Conservation (phyloP, 2,329 filamentous ascomycete genomes). For the Hypoxylon sp. region DNA sequence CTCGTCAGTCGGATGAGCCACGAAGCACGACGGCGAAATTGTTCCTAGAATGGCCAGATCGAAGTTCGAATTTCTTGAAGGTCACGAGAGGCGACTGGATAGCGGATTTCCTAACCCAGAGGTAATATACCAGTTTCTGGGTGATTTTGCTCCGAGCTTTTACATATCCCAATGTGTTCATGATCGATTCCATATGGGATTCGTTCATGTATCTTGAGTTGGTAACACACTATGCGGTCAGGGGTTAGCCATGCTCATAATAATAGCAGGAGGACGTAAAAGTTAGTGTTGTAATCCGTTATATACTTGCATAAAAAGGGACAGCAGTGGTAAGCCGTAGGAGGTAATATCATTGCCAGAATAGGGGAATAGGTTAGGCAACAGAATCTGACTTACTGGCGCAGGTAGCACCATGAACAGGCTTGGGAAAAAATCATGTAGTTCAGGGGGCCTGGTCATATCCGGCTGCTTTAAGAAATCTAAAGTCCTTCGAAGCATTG, state of each 20-base stretch:
- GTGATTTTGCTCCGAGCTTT: slow-evolving; percentile 77
- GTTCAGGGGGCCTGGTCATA: slow-evolving; percentile 37
- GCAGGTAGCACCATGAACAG: slow-evolving; percentile 92
- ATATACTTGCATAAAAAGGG: too few relatives aligned
- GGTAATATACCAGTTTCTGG: slow-evolving; percentile 86
- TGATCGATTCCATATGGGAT: slow-evolving; percentile 74
- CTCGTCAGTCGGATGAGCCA: slow-evolving; percentile 40
- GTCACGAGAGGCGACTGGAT: slow-evolving; percentile 43
- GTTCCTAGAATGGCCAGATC: slow-evolving; percentile 81
- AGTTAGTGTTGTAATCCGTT: background rate
- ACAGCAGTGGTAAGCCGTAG: background rate
- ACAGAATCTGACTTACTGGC: slow-evolving; percentile 57
- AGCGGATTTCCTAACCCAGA: slow-evolving; percentile 73
- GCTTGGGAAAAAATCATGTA: slow-evolving; percentile 67
- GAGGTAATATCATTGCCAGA: background rate
- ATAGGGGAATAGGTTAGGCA: background rate
- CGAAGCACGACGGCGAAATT: slow-evolving; percentile 87
- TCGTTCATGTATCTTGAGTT: slow-evolving; percentile 94
- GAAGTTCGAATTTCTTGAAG: slow-evolving; percentile 81
- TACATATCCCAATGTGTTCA: slow-evolving; percentile 80
- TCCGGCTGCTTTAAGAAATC: slow-evolving; percentile 70
- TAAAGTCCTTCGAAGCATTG: slow-evolving; percentile 84
- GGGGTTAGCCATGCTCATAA: slow-evolving; percentile 18
- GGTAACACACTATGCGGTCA: slow-evolving; percentile 69
- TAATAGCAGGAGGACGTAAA: background rate